A percentile compares a stretch with the other conserved stretches of the same genome.
Conservation (phyloP, 2,329 filamentous ascomycete species). For the Sphaerulina vaccinii region DNA sequence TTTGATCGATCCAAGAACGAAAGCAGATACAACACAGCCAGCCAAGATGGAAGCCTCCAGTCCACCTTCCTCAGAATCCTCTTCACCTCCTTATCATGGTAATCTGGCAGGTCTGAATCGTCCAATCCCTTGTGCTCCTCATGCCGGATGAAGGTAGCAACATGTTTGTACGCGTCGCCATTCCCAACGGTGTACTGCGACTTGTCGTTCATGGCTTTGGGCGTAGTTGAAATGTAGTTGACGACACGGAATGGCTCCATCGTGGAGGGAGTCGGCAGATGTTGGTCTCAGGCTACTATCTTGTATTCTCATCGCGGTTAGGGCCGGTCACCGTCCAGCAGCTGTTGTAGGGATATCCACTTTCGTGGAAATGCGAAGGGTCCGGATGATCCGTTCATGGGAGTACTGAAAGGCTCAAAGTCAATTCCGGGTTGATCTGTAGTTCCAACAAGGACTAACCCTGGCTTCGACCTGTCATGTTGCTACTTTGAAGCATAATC, state of each 20-base stretch:
- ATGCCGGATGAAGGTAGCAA: conserved; percentile 6
- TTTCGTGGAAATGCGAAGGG: neutral
- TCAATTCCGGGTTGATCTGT: neutral
- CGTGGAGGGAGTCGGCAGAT: neutral
- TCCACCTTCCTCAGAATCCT: conserved; percentile 53
- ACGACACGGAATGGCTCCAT: conserved; percentile 1
- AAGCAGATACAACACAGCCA: conserved; percentile 46
- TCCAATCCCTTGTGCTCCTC: conserved; percentile 21
- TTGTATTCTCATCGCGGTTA: conserved; percentile 8
- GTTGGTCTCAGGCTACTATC: neutral
- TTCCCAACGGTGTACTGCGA: neutral
- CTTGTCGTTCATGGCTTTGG: conserved; percentile 14
- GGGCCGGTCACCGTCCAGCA: conserved; percentile 2
- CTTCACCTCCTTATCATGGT: conserved; percentile 30
- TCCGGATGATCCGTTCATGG: conserved; percentile 10
- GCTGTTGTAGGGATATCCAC: neutral
- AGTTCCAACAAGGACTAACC: neutral
- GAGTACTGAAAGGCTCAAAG: neutral
- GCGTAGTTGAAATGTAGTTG: conserved; percentile 7
- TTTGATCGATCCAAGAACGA: conserved; percentile 41
- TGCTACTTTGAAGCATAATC: neutral
- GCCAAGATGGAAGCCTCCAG: conserved; percentile 19
- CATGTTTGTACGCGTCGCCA: conserved; percentile 3
- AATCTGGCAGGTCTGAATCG: conserved; percentile 17
- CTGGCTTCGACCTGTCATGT: neutral